phyloP scores from a whole-genome alignment of 2,329 filamentous ascomycete species.

The Hymenoscyphus fraxineus region DNA sequence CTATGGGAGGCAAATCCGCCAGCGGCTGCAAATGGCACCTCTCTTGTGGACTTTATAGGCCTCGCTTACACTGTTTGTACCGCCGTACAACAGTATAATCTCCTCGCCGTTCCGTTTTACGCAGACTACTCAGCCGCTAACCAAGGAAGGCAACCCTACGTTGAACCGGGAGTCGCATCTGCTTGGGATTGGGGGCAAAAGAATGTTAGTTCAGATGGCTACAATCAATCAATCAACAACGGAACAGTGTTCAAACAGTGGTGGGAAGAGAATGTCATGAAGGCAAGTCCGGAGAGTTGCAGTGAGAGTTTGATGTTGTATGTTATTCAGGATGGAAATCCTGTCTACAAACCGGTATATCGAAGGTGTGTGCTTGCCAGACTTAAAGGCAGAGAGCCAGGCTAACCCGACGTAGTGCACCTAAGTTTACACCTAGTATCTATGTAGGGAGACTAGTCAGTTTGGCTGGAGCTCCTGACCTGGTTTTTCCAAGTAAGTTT shows the following conservation, averaged over 20 bases:
- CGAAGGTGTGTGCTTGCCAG: neutral
- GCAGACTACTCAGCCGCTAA: constrained; percentile 45
- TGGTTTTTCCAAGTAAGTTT: constrained; percentile 40
- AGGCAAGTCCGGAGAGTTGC: constrained; percentile 42
- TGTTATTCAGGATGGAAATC: constrained; percentile 39
- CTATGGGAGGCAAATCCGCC: constrained; percentile 26
- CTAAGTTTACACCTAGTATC: constrained; percentile 47
- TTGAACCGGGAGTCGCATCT: constrained; percentile 46
- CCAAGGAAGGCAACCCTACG: constrained; percentile 44
- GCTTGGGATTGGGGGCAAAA: constrained; percentile 47
- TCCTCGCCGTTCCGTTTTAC: constrained; percentile 47
- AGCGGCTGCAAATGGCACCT: constrained; percentile 30
- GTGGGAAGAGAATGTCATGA: constrained; percentile 45
- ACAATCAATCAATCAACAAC: constrained; percentile 40
- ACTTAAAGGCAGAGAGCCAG: neutral
- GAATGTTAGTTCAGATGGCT: constrained; percentile 37
- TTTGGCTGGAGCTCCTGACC: constrained; percentile 45
- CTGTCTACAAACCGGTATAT: constrained; percentile 45
- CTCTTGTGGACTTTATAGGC: constrained; percentile 39
- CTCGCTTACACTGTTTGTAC: constrained; percentile 46
- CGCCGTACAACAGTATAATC: constrained; percentile 43
- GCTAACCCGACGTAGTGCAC: constrained; percentile 30
- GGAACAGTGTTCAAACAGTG: constrained; percentile 47
- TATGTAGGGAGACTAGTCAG: constrained; percentile 40
- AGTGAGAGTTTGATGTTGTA: constrained; percentile 49